Base-by-base conservation (phyloP, 179 eudicot genomes). In the Silene coronaria region DNA sequence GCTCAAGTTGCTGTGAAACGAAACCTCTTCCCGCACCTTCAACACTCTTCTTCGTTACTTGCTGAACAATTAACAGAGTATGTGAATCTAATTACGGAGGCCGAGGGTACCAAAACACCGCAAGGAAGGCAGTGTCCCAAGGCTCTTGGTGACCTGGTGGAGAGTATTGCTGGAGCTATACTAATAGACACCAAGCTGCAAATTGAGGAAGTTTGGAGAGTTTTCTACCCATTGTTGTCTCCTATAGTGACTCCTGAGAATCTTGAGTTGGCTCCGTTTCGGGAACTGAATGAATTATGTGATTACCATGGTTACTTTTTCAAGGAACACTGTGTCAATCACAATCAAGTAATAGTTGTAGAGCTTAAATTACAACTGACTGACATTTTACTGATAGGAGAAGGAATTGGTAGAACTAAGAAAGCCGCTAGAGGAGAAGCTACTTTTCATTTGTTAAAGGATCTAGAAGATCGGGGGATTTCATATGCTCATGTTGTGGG, bases 211-310 rank as follows among this genome's bases (percentile, higher is more conserved):
- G 95, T 95, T 14, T 95, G 99, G 97, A 86, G 85, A 82, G 80
- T 92, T 70, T 86, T 88, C 63, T 74, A 87, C 64, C 93, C 95
- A 21, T 58, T 95, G 14, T 80, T 95, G 76, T 89, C 98, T 63
- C 98, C 99, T 19, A 89, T 95, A 72, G 99, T 85, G 73, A 92
- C 97, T 53, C 99, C 99, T 21, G 97, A 90, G 53, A 92, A 89
- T 57, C 95, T 92, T 26, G 95, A 90, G 85, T 81, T 92, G 74
- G 88, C 95, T 45, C 97, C 99, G 19, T 73, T 77, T 5, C 93
- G 99, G n/a, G 96, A 90, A 81, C 78, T 95, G 66, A 83, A 64
- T 45, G 97, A 95, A 76, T 81, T 92, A 80, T 95, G 99, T 27
- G 95, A 82, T 84, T 83, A 83, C 67, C 92, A 84, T 64, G 99